These are phyloP conservation scores for Pugionium dolabratum DNA, from an alignment of 345 rosid genomes.

Conservation along the genomic window DNA sequence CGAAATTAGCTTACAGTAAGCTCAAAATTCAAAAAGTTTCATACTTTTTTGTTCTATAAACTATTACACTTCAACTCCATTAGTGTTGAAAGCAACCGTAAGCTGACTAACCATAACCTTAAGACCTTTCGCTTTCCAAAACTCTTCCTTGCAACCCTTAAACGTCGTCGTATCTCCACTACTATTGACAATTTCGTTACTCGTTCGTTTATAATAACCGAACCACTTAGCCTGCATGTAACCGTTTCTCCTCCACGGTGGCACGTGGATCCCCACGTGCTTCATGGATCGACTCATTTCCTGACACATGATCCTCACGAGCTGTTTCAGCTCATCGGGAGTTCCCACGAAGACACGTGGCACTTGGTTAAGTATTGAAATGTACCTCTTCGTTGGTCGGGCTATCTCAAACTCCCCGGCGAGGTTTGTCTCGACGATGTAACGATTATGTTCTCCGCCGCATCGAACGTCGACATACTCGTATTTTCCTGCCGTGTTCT, in stretches of 20 bases:
- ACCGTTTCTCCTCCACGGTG: conserved; percentile 83
- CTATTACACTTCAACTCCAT: conserved; percentile 25
- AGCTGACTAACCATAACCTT: conserved; percentile 33
- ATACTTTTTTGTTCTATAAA: background rate
- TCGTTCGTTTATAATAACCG: conserved; percentile 55
- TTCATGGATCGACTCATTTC: conserved; percentile 61
- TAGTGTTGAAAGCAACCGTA: conserved; percentile 27
- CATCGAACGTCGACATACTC: conserved; percentile 61
- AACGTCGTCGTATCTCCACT: conserved; percentile 16
- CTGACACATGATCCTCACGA: conserved; percentile 62
- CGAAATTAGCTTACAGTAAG: background rate
- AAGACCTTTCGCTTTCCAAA: conserved; percentile 20
- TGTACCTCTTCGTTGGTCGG: conserved; percentile 55
- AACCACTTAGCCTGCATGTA: conserved; percentile 88
- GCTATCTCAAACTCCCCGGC: conserved; percentile 66
- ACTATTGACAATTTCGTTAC: conserved; percentile 17
- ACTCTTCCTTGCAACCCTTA: conserved; percentile 33
- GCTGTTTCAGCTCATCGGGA: conserved; percentile 51
- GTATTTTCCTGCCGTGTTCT: conserved; percentile 55
- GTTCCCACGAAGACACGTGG: conserved; percentile 61
- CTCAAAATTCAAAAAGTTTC: background rate
- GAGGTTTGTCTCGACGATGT: conserved; percentile 59
- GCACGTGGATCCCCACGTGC: conserved; percentile 48
- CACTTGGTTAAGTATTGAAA: conserved; percentile 44
- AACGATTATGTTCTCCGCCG: conserved; percentile 43